Evolutionary conservation across 306 rosid genomes (phyloP).

Genomic region (Chamaecrista fasciculata): DNA sequence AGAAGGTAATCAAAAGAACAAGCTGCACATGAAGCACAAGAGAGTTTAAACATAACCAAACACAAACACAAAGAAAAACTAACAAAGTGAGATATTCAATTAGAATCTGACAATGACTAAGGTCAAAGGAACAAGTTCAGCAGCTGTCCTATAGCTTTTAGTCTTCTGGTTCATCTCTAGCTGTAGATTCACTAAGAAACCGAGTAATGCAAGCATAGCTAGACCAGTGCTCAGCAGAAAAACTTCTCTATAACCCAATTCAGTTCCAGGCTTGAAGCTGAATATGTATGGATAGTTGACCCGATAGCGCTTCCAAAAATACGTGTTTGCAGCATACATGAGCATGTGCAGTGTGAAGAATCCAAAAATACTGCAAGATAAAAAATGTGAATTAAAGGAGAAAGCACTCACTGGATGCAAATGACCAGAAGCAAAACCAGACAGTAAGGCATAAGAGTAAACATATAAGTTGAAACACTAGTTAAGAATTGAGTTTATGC

Average conservation of each 20-base stretch:
- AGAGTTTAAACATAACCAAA: no score
- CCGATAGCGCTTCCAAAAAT: slow-evolving; percentile 63
- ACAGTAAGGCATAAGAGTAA: not conserved
- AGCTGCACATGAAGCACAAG: slow-evolving; percentile 48
- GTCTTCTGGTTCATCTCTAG: slow-evolving; percentile 47
- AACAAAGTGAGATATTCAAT: not conserved
- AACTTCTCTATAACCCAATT: slow-evolving; percentile 51
- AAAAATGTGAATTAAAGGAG: slow-evolving; percentile 29
- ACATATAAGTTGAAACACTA: no score
- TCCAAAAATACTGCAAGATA: slow-evolving; percentile 70
- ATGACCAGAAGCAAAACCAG: not conserved
- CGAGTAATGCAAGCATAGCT: slow-evolving; percentile 57
- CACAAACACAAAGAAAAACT: no score
- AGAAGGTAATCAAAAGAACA: slow-evolving; percentile 49
- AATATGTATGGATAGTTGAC: slow-evolving; percentile 77
- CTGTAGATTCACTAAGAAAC: slow-evolving; percentile 66
- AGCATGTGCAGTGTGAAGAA: slow-evolving; percentile 64
- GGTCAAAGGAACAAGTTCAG: slow-evolving; percentile 65
- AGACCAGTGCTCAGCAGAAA: slow-evolving; percentile 69
- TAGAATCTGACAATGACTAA: slow-evolving; percentile 53
- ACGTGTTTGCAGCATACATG: slow-evolving; percentile 61
- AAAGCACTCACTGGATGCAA: not conserved
- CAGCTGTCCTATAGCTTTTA: slow-evolving; percentile 39
- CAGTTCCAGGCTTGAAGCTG: slow-evolving; percentile 70
- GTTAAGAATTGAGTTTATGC: no score